Conservation (phyloP, 1,284 basidiomycete genomes). For the Abortiporus biennis region DNA sequence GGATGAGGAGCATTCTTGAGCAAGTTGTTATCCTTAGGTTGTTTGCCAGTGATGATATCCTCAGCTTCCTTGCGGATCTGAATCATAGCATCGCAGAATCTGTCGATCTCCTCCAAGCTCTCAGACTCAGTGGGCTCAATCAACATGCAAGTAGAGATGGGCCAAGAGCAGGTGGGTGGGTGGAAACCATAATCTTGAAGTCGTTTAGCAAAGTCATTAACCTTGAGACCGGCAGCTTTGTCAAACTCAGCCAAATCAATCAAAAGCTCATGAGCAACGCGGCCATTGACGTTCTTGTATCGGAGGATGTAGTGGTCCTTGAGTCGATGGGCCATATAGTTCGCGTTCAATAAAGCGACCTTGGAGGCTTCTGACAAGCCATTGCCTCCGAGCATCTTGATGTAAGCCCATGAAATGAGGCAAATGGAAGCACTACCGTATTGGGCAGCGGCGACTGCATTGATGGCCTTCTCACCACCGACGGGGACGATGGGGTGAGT, state of each 20-base stretch:
- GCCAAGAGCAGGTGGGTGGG: conserved; percentile 92
- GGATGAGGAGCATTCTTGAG: conserved; percentile 95
- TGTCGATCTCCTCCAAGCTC: conserved; percentile 85
- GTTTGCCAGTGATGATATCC: conserved; percentile 80
- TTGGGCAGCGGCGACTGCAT: conserved; percentile 88
- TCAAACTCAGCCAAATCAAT: conserved; percentile 96
- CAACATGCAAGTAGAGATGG: conserved; percentile 89
- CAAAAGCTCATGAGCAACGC: conserved; percentile 93
- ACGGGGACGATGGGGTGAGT: conserved; percentile 78
- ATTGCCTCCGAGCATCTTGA: conserved; percentile 94
- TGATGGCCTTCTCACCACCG: conserved; percentile 71
- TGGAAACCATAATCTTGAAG: conserved; percentile 91
- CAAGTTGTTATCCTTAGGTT: conserved; percentile 84
- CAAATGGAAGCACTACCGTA: conserved; percentile 95
- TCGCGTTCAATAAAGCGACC: conserved; percentile 88
- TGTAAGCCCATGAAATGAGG: conserved; percentile 96
- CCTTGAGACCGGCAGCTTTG: conserved; percentile 82
- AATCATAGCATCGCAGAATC: conserved; percentile 97
- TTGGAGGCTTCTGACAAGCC: conserved; percentile 85
- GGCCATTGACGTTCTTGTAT: conserved; percentile 86
- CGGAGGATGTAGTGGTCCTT: conserved; percentile 83
- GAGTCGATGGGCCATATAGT: conserved; percentile 93
- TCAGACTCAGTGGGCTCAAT: conserved; percentile 97
- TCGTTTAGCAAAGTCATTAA: conserved; percentile 94
- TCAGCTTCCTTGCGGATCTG: conserved; percentile 89